Conservation (phyloP, 257 asterid species). For the Echites panduratus region DNA sequence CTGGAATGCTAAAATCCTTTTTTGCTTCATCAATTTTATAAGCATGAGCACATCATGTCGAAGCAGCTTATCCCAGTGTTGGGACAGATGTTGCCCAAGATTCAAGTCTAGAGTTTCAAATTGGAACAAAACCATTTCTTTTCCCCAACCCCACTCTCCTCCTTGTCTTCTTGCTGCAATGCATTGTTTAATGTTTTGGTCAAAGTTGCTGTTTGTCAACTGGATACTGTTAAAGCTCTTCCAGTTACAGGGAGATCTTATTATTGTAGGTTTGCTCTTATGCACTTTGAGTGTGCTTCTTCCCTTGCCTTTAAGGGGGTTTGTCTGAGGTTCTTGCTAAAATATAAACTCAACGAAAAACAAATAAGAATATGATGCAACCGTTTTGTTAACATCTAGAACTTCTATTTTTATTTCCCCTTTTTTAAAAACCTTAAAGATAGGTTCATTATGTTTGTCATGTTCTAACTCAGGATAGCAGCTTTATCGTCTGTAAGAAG, state of each 20-base stretch:
- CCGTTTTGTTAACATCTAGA: neutral
- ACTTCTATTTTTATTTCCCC: neutral
- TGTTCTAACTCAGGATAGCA: constrained; percentile 45
- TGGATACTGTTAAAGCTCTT: neutral
- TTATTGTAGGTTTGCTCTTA: neutral
- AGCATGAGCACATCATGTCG: neutral
- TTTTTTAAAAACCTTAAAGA: constrained; percentile 12
- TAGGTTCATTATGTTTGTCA: constrained; percentile 14
- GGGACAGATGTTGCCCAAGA: neutral
- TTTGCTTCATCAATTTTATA: no score
- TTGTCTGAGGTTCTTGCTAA: no score
- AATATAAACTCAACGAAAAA: neutral
- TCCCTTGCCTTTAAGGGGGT: neutral
- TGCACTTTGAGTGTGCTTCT: neutral
- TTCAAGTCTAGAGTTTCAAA: neutral
- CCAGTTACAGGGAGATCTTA: neutral
- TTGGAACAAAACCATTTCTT: neutral
- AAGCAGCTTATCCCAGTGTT: neutral
- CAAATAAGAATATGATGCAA: neutral
- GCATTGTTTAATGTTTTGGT: neutral
- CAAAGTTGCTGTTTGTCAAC: neutral
- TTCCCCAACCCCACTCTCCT: neutral
- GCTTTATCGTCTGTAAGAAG: constrained; percentile 53
- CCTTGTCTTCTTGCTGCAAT: no score
- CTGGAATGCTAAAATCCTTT: no score